A percentile compares a stretch with the other conserved stretches of the same genome.
phyloP scores from a whole-genome alignment of 768 basidiomycete species.

The Mrakia frigida region DNA sequence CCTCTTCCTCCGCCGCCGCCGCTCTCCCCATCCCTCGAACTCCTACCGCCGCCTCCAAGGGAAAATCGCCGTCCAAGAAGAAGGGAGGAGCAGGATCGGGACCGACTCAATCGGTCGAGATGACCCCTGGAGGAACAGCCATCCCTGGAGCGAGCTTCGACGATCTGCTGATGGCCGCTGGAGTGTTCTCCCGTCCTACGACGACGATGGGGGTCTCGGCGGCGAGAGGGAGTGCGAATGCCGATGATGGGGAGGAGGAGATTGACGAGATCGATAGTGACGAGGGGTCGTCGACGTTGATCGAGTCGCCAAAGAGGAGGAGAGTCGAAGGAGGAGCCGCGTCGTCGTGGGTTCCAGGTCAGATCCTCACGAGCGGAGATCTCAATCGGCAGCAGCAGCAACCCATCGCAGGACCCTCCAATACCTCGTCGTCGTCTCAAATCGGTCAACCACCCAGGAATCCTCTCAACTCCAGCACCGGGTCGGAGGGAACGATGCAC shows the following conservation, averaged over 20 bases:
- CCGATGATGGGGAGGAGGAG: neutral
- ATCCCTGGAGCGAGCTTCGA: conserved; percentile 22
- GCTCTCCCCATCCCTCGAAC: neutral
- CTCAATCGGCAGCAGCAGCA: conserved; percentile 4
- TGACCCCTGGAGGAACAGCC: conserved; percentile 19
- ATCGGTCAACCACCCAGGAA: neutral
- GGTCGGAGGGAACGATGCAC: conserved; percentile 16
- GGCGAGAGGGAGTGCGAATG: neutral
- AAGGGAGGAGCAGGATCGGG: neutral
- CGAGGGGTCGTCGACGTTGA: neutral
- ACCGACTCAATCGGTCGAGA: neutral
- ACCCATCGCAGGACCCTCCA: neutral
- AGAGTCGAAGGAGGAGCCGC: neutral
- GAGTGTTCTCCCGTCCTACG: conserved; percentile 1
- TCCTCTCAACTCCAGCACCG: conserved; percentile 11
- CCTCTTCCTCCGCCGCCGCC: neutral
- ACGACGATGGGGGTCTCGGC: neutral
- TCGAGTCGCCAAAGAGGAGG: conserved; percentile 15
- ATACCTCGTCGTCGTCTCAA: neutral
- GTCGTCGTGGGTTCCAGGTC: conserved; percentile 13
- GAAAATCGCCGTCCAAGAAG: conserved; percentile 16
- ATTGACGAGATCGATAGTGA: conserved; percentile 13
- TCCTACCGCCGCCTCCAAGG: conserved; percentile 12
- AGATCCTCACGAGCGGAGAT: neutral
- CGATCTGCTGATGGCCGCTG: conserved; percentile 27